These are phyloP conservation scores for Ballota nigra DNA, from an alignment of 257 asterid genomes.

Conservation along the genomic window DNA sequence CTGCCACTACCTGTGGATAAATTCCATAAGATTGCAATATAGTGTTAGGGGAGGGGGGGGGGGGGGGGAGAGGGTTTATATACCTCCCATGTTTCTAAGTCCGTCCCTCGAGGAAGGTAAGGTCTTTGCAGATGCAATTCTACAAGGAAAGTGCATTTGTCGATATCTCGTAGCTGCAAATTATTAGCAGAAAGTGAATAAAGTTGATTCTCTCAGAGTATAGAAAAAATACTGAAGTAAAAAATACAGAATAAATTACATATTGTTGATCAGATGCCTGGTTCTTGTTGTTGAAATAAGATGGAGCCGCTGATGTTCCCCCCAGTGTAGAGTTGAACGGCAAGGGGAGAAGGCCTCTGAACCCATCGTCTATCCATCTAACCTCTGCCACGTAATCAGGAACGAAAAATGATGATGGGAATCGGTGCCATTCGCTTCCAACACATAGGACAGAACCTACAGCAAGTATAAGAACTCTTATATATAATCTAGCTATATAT, in stretches of 20 bases:
- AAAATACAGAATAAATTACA: slow-evolving; percentile 64
- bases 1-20: slow-evolving; percentile 70
- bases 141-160: slow-evolving; percentile 76
- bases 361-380: slow-evolving; percentile 96
- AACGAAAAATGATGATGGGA: slow-evolving; percentile 88
- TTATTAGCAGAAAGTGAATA: slow-evolving; percentile 14
- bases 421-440: slow-evolving; percentile 98
- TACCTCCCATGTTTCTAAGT: slow-evolving; percentile 94
- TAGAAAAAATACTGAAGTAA: neutral
- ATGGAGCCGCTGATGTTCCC: slow-evolving; percentile 90
- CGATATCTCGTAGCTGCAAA: slow-evolving; percentile 67
- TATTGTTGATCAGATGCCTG: slow-evolving; percentile 88
- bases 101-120: slow-evolving; percentile 74
- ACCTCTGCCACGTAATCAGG: slow-evolving; percentile 79
- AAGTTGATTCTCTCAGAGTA: neutral
- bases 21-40: slow-evolving; percentile 13
- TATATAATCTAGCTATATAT: neutral
- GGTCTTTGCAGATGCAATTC: slow-evolving; percentile 90
- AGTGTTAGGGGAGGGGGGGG: neutral
- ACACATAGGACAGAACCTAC: slow-evolving; percentile 80
- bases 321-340: slow-evolving; percentile 90
- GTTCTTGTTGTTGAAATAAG: slow-evolving; percentile 87
- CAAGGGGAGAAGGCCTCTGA: slow-evolving; percentile 90
- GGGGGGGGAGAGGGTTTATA: slow-evolving; percentile 20
- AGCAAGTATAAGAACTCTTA: slow-evolving; percentile 5